phyloP scores from a whole-genome alignment of 2,329 filamentous ascomycete genomes.

The Penicillium hesseltinei region DNA sequence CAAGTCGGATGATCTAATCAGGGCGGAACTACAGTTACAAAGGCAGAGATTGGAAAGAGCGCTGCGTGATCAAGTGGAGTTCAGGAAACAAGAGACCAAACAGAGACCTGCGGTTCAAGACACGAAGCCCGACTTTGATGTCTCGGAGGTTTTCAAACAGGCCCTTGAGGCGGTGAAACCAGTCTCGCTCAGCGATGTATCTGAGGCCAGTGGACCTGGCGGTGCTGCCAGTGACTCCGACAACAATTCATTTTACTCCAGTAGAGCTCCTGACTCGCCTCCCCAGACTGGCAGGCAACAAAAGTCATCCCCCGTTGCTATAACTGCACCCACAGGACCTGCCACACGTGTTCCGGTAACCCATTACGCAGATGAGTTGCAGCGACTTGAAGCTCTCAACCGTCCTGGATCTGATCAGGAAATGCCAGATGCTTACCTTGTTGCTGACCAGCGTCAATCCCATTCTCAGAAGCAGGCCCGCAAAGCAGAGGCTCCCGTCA shows the following conservation, averaged over 20 bases:
- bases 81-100: slow-evolving; percentile 52
- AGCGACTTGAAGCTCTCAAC: slow-evolving; percentile 40
- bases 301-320: slow-evolving; percentile 30
- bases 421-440: slow-evolving; percentile 40
- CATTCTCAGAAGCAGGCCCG: slow-evolving; percentile 32
- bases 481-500: slow-evolving; percentile 20
- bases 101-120: slow-evolving; percentile 53
- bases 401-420: slow-evolving; percentile 38
- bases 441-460: slow-evolving; percentile 37
- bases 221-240: slow-evolving; percentile 73
- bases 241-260: slow-evolving; percentile 94
- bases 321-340: slow-evolving; percentile 32
- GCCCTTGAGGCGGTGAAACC: slow-evolving; percentile 70
- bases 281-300: slow-evolving; percentile 47
- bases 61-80: slow-evolving; percentile 74
- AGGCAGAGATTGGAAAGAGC: slow-evolving; percentile 76
- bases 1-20: slow-evolving; percentile 81
- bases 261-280: slow-evolving; percentile 74
- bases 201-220: slow-evolving; percentile 57
- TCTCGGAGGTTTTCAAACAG: slow-evolving; percentile 69
- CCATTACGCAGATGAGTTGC: slow-evolving; percentile 37
- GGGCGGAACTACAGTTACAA: slow-evolving; percentile 76
- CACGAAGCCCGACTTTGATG: slow-evolving; percentile 63
- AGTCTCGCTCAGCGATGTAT: slow-evolving; percentile 56
- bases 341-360: slow-evolving; percentile 35